Base-by-base conservation (phyloP, 2,329 filamentous ascomycete genomes). In the Xylariaceae sp. region DNA sequence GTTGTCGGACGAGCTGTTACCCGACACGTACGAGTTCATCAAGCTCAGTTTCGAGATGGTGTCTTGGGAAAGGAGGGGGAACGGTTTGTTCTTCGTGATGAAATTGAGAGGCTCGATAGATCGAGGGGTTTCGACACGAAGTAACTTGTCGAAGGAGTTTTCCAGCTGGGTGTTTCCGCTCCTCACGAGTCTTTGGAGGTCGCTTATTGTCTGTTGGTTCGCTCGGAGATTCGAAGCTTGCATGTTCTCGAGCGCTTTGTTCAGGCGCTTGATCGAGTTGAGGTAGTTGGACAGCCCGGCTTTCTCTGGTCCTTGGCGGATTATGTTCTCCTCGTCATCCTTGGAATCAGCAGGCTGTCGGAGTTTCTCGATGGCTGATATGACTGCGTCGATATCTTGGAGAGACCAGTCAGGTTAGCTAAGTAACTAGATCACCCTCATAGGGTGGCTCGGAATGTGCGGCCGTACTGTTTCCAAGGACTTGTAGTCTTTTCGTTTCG, bases 261-360 rank as follows among this genome's bases (percentile, higher is more conserved):
- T 88, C 21, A 95, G 78, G 29, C 92, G 83, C 65, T 94, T 92
- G 51, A 97, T 78, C 5, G 90, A 95, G 31, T 81, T 81, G 34
- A 98, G 77, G 63, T 95, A 98, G 52, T 86, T 85, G 26, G 80
- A 74, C 40, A 98, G 68, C 28, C 89, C 89, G 21, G 81, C 81
- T 62, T 83, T 84, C 52, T 88, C 82, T 1, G 89, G 89, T n/a
- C 88, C 88, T 50, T 81, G 78, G 38, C 88, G 81, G 56, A 98
- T 89, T 47, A 96, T 88, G 38, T 83, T 81, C 63, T 98, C 92
- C 62, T 98, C 92, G 47, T 85, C 81, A 51, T 85, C 88, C 57
- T 92, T 90, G 59, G 88, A 88, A 60, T 97, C 88, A 45, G 89
- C 80, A n/a, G 92, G 90, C 55, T 94, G 85, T 51, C 87, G 82